These are phyloP conservation scores for Lactarius deliciosus DNA, from an alignment of 768 basidiomycete species.

Conservation along the genomic window DNA sequence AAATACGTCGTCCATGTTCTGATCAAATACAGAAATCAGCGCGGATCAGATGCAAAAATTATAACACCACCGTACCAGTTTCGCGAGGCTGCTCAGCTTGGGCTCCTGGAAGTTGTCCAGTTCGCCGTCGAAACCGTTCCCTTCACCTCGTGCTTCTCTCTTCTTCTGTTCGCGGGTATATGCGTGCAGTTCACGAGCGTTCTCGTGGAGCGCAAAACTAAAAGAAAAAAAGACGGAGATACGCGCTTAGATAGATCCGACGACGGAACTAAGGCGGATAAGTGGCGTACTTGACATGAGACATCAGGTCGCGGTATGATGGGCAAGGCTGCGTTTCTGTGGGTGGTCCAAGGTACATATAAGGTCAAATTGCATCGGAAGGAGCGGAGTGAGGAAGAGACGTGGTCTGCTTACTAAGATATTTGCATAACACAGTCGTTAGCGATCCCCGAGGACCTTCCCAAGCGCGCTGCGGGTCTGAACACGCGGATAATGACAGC, in stretches of 20 bases:
- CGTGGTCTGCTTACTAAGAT: not conserved
- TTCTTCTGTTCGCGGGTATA: slow-evolving; percentile 18
- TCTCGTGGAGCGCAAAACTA: slow-evolving; percentile 19
- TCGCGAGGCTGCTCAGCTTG: slow-evolving; percentile 22
- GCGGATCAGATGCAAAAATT: not conserved
- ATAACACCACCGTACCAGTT: slow-evolving; percentile 12
- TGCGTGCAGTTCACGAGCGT: slow-evolving; percentile 10
- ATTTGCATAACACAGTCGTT: slow-evolving; percentile 18
- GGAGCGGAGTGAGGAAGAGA: not conserved
- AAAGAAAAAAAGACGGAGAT: not conserved
- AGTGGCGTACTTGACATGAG: slow-evolving; percentile 4
- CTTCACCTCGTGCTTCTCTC: slow-evolving; percentile 6
- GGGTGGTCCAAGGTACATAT: not conserved
- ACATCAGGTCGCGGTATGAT: slow-evolving; percentile 3
- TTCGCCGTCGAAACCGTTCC: slow-evolving; percentile 17
- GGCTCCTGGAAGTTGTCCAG: slow-evolving; percentile 23
- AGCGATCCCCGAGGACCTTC: slow-evolving; percentile 28
- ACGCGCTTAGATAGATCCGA: not conserved
- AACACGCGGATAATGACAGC: slow-evolving; percentile 27
- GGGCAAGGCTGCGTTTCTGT: not conserved
- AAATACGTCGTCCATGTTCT: slow-evolving; percentile 16
- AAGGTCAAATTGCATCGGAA: not conserved
- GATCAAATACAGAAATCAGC: not conserved
- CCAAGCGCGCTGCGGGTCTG: slow-evolving; percentile 29
- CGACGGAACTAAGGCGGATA: not conserved